A percentile compares a stretch with the other conserved stretches of the same genome.
Evolutionary conservation across 2,329 filamentous ascomycete genomes (phyloP).

Genomic region (Hypoxylon sp.): DNA sequence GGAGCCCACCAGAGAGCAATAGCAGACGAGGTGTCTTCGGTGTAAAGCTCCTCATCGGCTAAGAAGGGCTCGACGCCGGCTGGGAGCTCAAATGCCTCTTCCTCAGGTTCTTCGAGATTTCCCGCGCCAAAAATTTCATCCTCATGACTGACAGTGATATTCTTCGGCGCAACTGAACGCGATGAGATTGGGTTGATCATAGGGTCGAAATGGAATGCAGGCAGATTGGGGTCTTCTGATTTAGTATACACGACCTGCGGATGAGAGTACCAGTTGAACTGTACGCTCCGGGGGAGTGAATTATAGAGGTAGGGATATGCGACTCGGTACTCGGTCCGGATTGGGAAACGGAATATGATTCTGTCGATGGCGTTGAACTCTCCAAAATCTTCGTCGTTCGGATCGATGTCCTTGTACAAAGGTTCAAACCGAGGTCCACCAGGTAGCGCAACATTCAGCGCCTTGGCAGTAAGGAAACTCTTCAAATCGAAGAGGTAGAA

Average conservation of each 20-base stretch:
- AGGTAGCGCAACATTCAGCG: conserved; percentile 96
- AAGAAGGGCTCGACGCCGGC: conserved; percentile 87
- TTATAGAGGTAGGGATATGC: conserved; percentile 97
- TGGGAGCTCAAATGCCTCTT: conserved; percentile 87
- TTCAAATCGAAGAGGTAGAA: conserved; percentile 97
- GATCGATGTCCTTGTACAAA: conserved; percentile 97
- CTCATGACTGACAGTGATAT: conserved; percentile 90
- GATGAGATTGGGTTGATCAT: conserved; percentile 98
- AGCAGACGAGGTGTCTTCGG: conserved; percentile 87
- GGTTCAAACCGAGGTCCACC: conserved; percentile 97
- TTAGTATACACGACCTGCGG: conserved; percentile 93
- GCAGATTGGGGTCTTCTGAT: conserved; percentile 87
- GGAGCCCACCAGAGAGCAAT: conserved; percentile 99
- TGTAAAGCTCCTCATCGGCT: conserved; percentile 88
- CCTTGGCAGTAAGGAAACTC: conserved; percentile 95
- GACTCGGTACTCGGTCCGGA: conserved; percentile 94
- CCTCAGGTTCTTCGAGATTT: conserved; percentile 78
- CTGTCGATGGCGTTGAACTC: conserved; percentile 99
- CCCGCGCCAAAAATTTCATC: conserved; percentile 91
- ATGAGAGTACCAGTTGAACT: conserved; percentile 92
- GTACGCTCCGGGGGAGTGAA: conserved; percentile 92
- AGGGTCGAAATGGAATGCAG: conserved; percentile 98
- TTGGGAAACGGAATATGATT: conserved; percentile 96
- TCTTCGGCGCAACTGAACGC: conserved; percentile 92
- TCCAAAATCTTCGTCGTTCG: conserved; percentile 98